Evolutionary conservation across 345 rosid species (phyloP), one percentile per base, ranked within the genome.

Genomic region (Boechera retrofracta): DNA sequence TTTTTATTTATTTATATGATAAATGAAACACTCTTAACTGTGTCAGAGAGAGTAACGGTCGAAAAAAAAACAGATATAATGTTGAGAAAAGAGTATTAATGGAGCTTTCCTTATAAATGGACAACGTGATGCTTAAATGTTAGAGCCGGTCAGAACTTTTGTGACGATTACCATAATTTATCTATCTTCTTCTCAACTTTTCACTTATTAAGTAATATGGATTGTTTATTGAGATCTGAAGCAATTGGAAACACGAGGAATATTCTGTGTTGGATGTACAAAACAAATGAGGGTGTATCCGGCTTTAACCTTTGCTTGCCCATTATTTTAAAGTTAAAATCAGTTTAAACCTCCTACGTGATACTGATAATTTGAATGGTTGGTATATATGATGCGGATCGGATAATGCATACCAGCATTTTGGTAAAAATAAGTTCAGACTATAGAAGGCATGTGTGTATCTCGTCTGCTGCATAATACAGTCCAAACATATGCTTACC

Each of bases 1-100:
- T 13, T 64, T 15, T 21, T 32, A 4, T 31, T 38, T 58, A 33
- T 42, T 58, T 56, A 28, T 33, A 56, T 58, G 57, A 59, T 64
- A 77, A 71, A 58, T 57, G 68, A 58, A 72, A 57, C 49, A 72
- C 49, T 57, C 56, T 56, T 63, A 58, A 41, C 41, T 48, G 41
- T 59, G 73, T 72, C 77, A 71, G 76, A 70, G 64, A 70, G 66
- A 64, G 49, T 64, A 78, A 78, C 78, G 82, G 70, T 73, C 80
- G 69, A 6, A 49, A 59, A 72, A 10, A 62, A 71, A 57, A 24
- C 54, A 64, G 61, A 71, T 47, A 12, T 35, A 49, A 29, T 64
- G 47, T 67, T 35, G 67, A 63, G 67, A 77, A 77, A 77, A 47
- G 45, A 71, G 67, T 64, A 32, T 10, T 38, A 31, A 48, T 59